Evolutionary conservation across 2,329 filamentous ascomycete species (phyloP), one percentile per base, ranked within the genome.

Genomic region (Botrytis byssoidea): DNA sequence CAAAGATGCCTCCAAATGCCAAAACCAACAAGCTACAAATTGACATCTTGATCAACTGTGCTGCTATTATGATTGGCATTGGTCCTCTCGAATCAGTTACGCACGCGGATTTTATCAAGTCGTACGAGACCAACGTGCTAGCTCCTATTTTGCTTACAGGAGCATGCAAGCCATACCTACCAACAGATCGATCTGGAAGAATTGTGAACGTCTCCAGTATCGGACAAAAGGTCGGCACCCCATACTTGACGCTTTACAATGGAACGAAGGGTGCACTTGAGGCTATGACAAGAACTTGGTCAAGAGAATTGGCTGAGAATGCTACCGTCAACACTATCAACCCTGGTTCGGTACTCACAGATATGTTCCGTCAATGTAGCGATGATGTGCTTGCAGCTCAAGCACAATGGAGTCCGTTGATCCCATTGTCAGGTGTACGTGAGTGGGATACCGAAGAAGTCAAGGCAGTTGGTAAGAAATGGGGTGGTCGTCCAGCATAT

Each of bases 41-140:
- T 79, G 93, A 96, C 83, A 93, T 96, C 74, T 85, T 97, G 73
- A 85, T 97, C 84, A 95, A 97, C 87, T 95, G 95, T 82, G 93
- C 94, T 40, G 93, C 92, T 73, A 83, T 89, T 20, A 84, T 88
- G 57, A 83, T 88, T 61, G 94, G 94, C 83, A 88, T 90, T 79
- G 70, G 70, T 4, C 82, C 85, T 46, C 82, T 92, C 32, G 86
- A 88, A 68, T 86, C 91, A 48, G 87, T 93, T 74, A 87, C 86
- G 7, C 79, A 84, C 7, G 85, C 85, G 10, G 87, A 93, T 79
- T 96, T 95, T 83, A 86, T 89, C 65, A 83, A 86, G 76, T 89
- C 92, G 68, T 96, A 93, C 84, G 87, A 88, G 74, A 87, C 95
- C 83, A 97, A 97, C 80, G 93, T 96, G 35, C 88, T 93, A 18